Percentiles rank a stretch among this genome's conserved stretches.
These are phyloP conservation scores for Eimeria zaria DNA, from an alignment of 169 alveolate genomes.

Conservation along the genomic window DNA sequence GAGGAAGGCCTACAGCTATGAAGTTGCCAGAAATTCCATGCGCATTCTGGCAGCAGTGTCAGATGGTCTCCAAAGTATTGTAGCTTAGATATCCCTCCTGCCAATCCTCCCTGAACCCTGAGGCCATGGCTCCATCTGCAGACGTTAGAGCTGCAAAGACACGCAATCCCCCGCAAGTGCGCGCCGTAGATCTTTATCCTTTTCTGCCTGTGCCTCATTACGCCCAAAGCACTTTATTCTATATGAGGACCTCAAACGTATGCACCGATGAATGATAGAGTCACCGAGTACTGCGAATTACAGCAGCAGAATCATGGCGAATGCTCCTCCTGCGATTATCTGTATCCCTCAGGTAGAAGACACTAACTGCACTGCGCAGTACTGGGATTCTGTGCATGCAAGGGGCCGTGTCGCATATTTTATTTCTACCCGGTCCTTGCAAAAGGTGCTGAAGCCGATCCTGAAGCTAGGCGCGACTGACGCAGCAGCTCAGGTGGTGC, in stretches of 20 bases:
- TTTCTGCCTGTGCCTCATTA: background rate
- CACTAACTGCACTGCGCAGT: constrained; percentile 12
- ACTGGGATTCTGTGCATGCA: constrained; percentile 53
- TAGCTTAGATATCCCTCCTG: background rate
- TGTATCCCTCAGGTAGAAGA: constrained; percentile 15
- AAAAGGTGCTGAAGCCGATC: constrained; percentile 37
- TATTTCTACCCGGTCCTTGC: constrained; percentile 12
- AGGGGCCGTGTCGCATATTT: constrained; percentile 64
- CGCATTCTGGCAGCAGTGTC: background rate
- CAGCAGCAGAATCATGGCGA: background rate
- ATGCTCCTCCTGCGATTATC: background rate
- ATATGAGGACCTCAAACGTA: background rate
- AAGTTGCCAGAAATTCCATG: background rate
- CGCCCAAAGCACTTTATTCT: background rate
- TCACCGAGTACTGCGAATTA: background rate
- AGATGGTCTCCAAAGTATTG: background rate
- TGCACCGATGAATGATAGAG: background rate
- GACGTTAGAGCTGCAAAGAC: background rate
- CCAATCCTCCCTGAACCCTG: background rate
- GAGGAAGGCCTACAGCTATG: background rate
- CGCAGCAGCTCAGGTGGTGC: constrained; percentile 53
- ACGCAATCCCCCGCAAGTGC: background rate
- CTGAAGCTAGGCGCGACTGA: constrained; percentile 20
- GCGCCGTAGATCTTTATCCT: background rate
- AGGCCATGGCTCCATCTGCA: background rate